Evolutionary conservation across 768 basidiomycete species (phyloP), one percentile per base, ranked within the genome.

Genomic region (Trametes punicea): DNA sequence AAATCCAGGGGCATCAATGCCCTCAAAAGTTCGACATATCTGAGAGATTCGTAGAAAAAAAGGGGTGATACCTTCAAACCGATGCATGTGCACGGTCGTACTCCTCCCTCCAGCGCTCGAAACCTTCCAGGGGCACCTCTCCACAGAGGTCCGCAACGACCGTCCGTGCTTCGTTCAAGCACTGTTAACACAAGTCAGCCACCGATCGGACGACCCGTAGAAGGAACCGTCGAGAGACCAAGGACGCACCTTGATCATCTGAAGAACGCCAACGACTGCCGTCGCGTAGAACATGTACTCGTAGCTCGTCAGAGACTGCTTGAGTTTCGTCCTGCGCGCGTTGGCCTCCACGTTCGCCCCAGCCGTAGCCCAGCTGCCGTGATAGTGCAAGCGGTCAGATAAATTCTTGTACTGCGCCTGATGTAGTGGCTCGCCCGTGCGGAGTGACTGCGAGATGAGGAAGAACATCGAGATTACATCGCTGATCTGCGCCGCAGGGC

Each of bases 401-500:
- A 81, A 69, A 25, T 68, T 73, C 23, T 66, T 67, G 16, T 73
- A 75, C 10, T 77, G 70, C 1, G 76, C 73, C 41, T 74, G 63
- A 29, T 75, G 77, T 36, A 81, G 65, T 0, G 79, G 76, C 33
- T 76, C 73, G 25, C 73, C 77, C 1, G 71, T 76, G 11, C 73
- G 72, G 15, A 81, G 72, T 0, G 76, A 73, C 47, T 77, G 75
- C 0, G 78, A 70, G 51, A 80, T 67, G 18, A 79, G 64, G 6
- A 71, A 58, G 59, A 80, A 78, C 6, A 70, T 68, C 0, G 77
- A 67, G 56, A 80, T 72, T 7, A 80, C 73, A 52, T 81, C 80
- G 25, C 69, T 65, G 45, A 72, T 73, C 72, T 77, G 56, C 5
- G 4, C 5, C 1, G 2, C 5, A 7, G 5, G 7, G 18, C 2